These are phyloP conservation scores for Micromonas commoda DNA, from an alignment of 139 green algal genomes.

Conservation along the genomic window DNA sequence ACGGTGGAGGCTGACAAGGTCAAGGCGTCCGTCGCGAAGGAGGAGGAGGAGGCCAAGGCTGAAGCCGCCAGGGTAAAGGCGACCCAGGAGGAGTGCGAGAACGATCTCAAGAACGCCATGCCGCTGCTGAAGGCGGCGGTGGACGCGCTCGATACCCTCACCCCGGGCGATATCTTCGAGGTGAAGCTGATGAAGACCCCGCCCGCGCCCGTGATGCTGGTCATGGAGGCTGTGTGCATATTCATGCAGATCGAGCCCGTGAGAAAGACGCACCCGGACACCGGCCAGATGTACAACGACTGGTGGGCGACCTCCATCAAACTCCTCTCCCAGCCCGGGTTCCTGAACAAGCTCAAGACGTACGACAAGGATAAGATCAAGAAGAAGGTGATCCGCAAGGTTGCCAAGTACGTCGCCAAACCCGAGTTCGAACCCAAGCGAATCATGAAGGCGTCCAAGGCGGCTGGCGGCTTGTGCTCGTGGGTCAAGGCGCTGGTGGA, in stretches of 20 bases:
- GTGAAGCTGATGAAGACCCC: slow-evolving; percentile 79
- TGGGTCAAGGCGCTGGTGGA: slow-evolving; percentile 78
- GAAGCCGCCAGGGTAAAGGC: slow-evolving; percentile 68
- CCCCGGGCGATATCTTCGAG: slow-evolving; percentile 77
- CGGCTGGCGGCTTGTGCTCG: slow-evolving; percentile 59
- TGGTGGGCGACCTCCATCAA: slow-evolving; percentile 79
- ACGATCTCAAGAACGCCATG: slow-evolving; percentile 68
- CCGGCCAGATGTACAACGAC: slow-evolving; percentile 45
- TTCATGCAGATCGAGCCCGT: slow-evolving; percentile 56
- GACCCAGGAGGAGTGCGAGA: slow-evolving; percentile 65
- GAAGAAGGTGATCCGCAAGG: slow-evolving; percentile 69
- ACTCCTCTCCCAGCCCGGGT: slow-evolving; percentile 59
- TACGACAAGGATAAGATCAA: slow-evolving; percentile 69
- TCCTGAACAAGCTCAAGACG: slow-evolving; percentile 65
- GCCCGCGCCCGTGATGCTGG: slow-evolving; percentile 69
- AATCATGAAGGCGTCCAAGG: slow-evolving; percentile 54
- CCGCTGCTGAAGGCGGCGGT: slow-evolving; percentile 62
- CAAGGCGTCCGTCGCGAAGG: slow-evolving; percentile 72
- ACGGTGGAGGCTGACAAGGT: slow-evolving; percentile 78
- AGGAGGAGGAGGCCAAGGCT: slow-evolving; percentile 67
- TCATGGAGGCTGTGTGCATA: slow-evolving; percentile 57
- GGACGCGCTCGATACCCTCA: slow-evolving; percentile 74
- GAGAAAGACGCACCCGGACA: not conserved
- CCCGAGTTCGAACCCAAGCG: slow-evolving; percentile 58
- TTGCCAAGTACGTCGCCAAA: slow-evolving; percentile 61